These are phyloP conservation scores for Talaromyces sp. DNA, from an alignment of 2,329 filamentous ascomycete genomes.

Conservation along the genomic window DNA sequence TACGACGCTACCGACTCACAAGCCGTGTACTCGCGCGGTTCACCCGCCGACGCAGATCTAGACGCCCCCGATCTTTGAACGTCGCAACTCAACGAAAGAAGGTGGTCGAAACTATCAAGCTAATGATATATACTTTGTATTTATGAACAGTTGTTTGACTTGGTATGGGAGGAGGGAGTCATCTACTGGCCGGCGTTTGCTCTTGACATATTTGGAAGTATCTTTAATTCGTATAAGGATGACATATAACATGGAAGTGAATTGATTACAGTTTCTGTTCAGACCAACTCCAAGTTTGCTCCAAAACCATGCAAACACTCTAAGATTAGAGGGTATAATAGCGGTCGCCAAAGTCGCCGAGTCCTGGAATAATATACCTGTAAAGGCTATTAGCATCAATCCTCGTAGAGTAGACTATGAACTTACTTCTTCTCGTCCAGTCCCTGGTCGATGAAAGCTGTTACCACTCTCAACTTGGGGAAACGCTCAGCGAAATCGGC, in stretches of 20 bases:
- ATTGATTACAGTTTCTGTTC: background rate
- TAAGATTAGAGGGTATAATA: conserved; percentile 83
- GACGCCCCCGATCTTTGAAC: conserved; percentile 11
- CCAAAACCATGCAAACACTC: conserved; percentile 3
- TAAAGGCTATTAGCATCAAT: conserved; percentile 17
- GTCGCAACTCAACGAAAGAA: background rate
- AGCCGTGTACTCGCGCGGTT: conserved; percentile 13
- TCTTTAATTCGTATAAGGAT: conserved; percentile 6
- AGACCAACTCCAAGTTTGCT: background rate
- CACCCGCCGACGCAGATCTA: conserved; percentile 16
- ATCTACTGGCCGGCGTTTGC: conserved; percentile 13
- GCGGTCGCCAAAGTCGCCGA: conserved; percentile 93
- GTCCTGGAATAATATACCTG: conserved; percentile 91
- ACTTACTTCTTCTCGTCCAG: conserved; percentile 94
- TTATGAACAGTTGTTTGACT: conserved; percentile 3
- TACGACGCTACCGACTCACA: conserved; percentile 29
- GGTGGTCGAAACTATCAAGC: background rate
- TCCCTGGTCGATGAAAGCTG: conserved; percentile 94
- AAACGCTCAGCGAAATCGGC: conserved; percentile 85
- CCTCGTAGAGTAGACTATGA: background rate
- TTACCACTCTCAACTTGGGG: conserved; percentile 85
- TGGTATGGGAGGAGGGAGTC: conserved; percentile 14
- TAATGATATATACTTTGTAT: background rate
- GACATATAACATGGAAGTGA: conserved; percentile 5
- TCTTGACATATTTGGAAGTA: conserved; percentile 10